A percentile compares a stretch with the other conserved stretches of the same genome.
Conservation (phyloP, 1,284 basidiomycete genomes). For the Marasmius tenuissimus region DNA sequence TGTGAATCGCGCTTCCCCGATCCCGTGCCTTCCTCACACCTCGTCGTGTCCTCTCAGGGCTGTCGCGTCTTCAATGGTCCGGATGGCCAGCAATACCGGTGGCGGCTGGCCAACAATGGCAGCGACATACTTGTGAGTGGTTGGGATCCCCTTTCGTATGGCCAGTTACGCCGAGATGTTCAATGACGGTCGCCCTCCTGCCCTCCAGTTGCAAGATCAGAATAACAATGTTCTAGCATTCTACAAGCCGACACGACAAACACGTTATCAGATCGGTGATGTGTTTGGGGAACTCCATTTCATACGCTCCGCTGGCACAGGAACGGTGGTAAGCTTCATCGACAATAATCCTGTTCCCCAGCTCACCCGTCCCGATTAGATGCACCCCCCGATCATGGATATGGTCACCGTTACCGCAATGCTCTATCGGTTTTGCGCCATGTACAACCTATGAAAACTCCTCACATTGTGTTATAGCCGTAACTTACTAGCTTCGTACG, state of each 20-base stretch:
- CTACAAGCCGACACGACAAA: conserved; percentile 71
- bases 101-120: conserved; percentile 61
- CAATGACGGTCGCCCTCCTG: conserved; percentile 3
- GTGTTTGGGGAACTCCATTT: conserved; percentile 83
- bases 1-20: conserved; percentile 26
- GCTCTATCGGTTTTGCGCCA: conserved; percentile 75
- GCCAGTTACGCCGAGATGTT: not conserved
- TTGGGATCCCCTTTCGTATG: conserved; percentile 14
- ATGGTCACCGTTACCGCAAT: conserved; percentile 78
- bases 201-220: conserved; percentile 65
- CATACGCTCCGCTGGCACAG: conserved; percentile 70
- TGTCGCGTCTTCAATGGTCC: conserved; percentile 73
- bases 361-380: conserved; percentile 40
- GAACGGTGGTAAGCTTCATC: conserved; percentile 66
- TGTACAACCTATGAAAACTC: conserved; percentile 58
- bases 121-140: conserved; percentile 63
- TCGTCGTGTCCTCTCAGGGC: conserved; percentile 41
- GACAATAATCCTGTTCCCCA: conserved; percentile 14
- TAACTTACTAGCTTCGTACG: not conserved
- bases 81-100: conserved; percentile 75
- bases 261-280: conserved; percentile 79
- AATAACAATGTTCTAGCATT: conserved; percentile 70
- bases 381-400: conserved; percentile 86
- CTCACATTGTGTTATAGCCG: conserved; percentile 1
- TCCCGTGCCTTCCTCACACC: conserved; percentile 14